Conservation (phyloP, 805 yeast genomes). For the Henningerozyma blattae region DNA sequence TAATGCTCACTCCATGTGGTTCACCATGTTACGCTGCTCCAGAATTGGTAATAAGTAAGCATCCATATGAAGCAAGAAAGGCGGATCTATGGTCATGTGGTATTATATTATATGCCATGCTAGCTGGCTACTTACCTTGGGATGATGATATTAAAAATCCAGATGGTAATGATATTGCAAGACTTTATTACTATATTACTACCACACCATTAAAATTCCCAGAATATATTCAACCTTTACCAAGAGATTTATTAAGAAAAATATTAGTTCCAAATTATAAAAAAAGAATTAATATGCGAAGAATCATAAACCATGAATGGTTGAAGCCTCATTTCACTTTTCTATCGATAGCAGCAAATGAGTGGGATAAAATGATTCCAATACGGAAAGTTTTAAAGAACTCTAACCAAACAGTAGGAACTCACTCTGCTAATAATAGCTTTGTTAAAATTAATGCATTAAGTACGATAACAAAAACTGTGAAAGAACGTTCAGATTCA, state of each 20-base stretch:
- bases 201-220: slow-evolving; percentile 90
- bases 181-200: slow-evolving; percentile 83
- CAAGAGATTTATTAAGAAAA: slow-evolving; percentile 79
- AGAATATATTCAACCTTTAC: slow-evolving; percentile 80
- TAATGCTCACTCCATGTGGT: slow-evolving; percentile 93
- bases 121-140: slow-evolving; percentile 93
- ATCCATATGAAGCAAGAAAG: slow-evolving; percentile 87
- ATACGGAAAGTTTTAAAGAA: slow-evolving; percentile 6
- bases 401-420: slow-evolving; percentile 3
- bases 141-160: slow-evolving; percentile 97
- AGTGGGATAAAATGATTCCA: slow-evolving; percentile 59
- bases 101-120: slow-evolving; percentile 89
- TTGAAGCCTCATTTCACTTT: slow-evolving; percentile 71
- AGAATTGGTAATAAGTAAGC: slow-evolving; percentile 79
- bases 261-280: slow-evolving; percentile 77
- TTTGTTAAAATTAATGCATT: background rate
- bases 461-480: background rate
- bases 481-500: slow-evolving; percentile 18
- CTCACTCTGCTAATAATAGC: background rate
- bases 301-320: slow-evolving; percentile 81
- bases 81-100: slow-evolving; percentile 98
- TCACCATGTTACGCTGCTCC: slow-evolving; percentile 99
- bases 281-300: slow-evolving; percentile 55
- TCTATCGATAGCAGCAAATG: slow-evolving; percentile 74
- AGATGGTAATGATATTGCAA: slow-evolving; percentile 86